Percentiles rank a stretch among this genome's conserved stretches.
These are phyloP conservation scores for Porphyrellus cyaneotinctus DNA, from an alignment of 768 basidiomycete genomes.

Conservation along the genomic window DNA sequence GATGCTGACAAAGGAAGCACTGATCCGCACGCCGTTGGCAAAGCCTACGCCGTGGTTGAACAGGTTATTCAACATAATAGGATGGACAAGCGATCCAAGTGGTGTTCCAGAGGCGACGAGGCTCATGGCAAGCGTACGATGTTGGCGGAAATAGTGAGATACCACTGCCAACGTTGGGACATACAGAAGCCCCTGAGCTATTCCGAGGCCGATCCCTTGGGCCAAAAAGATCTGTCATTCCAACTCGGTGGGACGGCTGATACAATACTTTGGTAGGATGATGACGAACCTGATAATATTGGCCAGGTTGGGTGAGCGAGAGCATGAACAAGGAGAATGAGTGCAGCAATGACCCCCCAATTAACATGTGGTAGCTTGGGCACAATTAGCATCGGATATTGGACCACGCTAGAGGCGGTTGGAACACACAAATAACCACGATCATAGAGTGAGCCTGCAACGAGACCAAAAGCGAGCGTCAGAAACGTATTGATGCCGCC, in stretches of 20 bases:
- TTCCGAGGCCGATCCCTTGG: constrained; percentile 45
- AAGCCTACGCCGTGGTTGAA: constrained; percentile 31
- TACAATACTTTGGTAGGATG: neutral
- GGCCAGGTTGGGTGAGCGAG: constrained; percentile 38
- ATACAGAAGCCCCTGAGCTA: constrained; percentile 45
- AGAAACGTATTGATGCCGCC: constrained; percentile 46
- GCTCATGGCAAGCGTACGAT: constrained; percentile 43
- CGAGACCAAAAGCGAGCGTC: constrained; percentile 33
- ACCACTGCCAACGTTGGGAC: constrained; percentile 42
- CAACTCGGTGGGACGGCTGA: neutral
- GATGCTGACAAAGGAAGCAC: constrained; percentile 39
- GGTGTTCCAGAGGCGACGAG: constrained; percentile 38
- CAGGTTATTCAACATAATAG: constrained; percentile 31
- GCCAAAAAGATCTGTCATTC: constrained; percentile 41
- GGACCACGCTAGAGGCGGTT: neutral
- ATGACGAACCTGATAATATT: constrained; percentile 40
- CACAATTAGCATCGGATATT: neutral
- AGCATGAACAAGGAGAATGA: constrained; percentile 41
- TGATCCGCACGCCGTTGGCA: constrained; percentile 46
- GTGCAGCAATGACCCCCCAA: constrained; percentile 43
- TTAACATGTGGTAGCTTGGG: constrained; percentile 41
- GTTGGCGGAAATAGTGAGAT: constrained; percentile 42
- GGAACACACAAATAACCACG: constrained; percentile 44
- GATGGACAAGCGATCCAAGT: constrained; percentile 24
- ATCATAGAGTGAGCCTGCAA: constrained; percentile 47